Evolutionary conservation across 2,329 filamentous ascomycete genomes (phyloP), one percentile per base, ranked within the genome.

Genomic region (Aureobasidium lini): DNA sequence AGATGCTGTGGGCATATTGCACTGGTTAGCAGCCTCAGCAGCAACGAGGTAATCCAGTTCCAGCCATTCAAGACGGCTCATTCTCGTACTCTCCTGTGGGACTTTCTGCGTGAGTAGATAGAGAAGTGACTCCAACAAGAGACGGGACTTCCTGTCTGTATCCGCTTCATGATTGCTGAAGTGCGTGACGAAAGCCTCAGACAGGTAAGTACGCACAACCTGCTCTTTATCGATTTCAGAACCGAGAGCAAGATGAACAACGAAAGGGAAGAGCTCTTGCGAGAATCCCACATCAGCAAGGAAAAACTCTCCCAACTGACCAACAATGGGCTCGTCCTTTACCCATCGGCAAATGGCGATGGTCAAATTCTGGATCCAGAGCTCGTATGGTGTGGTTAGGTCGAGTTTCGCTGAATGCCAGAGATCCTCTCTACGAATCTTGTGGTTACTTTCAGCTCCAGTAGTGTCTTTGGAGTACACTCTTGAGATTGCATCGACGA

Each of bases 1-100:
- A 3, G 93, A 90, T 5, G 88, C 89, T 69, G 94, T 94, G 70
- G 88, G 87, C 86, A 97, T 90, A 15, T 87, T 85, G 68, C 93
- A 96, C 60, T 77, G 77, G 10, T 84, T 82, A 6, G 92, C 92
- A 39, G 90, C 88, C 29, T 80, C 75, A 1, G 91, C 85, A 28
- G 87, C 87, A 61, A 81, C 75, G 2, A 84, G 71, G 64, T 87
- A 88, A 69, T 97, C 88, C 29, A 97, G 76, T 29, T 95, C 88
- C 16, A 99, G 80, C 95, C 95, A 99, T 53, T 83, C 79, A 52
- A 86, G 79, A 60, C 94, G 84, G 65, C 96, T 89, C 7, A 86
- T 86, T 64, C 89, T 87, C 0, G 90, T 95, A 0, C 77, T 75
- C 71, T 99, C 94, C 11, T 84, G 81, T 0, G 89, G 88, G 13